Evolutionary conservation across 345 rosid genomes (phyloP).

Genomic region (Eucalyptus lansdowneana): DNA sequence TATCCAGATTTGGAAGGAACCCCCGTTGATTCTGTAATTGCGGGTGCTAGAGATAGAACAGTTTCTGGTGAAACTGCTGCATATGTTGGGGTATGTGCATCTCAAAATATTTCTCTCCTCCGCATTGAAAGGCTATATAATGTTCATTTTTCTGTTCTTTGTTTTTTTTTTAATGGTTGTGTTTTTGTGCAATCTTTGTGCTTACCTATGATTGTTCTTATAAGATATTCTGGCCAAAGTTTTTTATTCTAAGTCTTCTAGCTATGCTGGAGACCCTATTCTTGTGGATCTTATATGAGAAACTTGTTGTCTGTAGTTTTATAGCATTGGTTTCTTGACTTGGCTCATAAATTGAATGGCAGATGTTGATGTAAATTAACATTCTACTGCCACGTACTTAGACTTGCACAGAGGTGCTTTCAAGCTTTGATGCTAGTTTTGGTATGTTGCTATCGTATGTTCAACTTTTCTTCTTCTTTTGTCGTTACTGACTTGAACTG

Average conservation of each 20-base stretch:
- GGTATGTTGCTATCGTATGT: neutral
- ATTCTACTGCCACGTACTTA: neutral
- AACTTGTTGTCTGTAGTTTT: neutral
- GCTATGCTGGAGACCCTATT: neutral
- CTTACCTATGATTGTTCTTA: neutral
- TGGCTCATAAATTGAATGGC: neutral
- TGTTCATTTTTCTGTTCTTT: neutral
- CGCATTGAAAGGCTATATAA: neutral
- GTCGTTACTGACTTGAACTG: neutral
- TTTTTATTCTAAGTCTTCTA: neutral
- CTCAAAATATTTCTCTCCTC: neutral
- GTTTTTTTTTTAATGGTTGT: too few relatives aligned
- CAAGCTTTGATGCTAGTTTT: neutral
- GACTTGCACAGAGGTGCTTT: neutral
- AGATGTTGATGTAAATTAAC: neutral
- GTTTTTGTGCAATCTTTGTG: neutral
- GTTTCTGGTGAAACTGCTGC: conserved; percentile 21
- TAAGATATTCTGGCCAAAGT: neutral
- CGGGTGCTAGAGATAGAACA: conserved; percentile 24
- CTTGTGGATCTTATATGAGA: neutral
- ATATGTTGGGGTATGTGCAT: conserved; percentile 43
- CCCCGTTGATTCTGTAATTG: conserved; percentile 20
- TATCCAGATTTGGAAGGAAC: conserved; percentile 79
- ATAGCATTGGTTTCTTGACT: neutral
- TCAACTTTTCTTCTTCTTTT: neutral